Evolutionary conservation across 2,329 filamentous ascomycete species (phyloP).

Genomic region (Penicillium griseofulvum): DNA sequence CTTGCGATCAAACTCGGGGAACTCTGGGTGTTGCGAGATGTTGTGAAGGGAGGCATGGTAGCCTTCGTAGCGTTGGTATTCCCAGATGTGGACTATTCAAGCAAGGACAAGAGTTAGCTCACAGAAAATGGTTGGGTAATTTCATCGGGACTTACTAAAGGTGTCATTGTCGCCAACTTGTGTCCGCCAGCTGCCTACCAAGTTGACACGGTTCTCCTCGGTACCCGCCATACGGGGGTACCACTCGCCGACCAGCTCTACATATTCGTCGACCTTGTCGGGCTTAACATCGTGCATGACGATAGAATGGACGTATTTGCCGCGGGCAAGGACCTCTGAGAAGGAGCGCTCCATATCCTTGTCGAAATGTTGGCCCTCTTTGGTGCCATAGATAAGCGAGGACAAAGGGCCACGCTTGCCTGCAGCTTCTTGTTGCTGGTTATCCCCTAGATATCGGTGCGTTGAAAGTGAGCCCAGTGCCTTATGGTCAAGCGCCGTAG

Average conservation of each 20-base stretch:
- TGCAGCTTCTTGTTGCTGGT: conserved; percentile 58
- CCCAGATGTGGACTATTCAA: conserved; percentile 92
- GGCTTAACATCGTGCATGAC: conserved; percentile 95
- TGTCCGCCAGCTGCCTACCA: conserved; percentile 97
- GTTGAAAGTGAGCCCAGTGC: conserved; percentile 61
- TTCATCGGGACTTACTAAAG: conserved; percentile 62
- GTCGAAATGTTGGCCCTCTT: conserved; percentile 90
- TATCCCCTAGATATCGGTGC: conserved; percentile 53
- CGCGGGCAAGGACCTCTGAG: conserved; percentile 87
- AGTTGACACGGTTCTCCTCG: conserved; percentile 87
- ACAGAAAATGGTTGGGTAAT: neutral
- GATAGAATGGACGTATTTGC: conserved; percentile 98
- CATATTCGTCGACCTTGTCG: conserved; percentile 93
- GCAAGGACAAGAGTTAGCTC: conserved; percentile 28
- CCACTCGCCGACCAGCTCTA: conserved; percentile 82
- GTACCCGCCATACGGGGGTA: conserved; percentile 85
- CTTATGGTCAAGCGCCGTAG: conserved; percentile 41
- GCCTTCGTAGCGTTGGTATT: conserved; percentile 94
- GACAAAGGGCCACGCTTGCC: conserved; percentile 72
- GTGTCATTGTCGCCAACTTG: conserved; percentile 97
- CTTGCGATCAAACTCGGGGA: conserved; percentile 76
- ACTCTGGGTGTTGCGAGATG: conserved; percentile 80
- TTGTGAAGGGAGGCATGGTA: conserved; percentile 89
- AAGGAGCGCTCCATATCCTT: conserved; percentile 95
- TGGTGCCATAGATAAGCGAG: conserved; percentile 93